These are phyloP conservation scores for Termitomyces bulborhizus DNA, from an alignment of 768 basidiomycete species.

Conservation along the genomic window DNA sequence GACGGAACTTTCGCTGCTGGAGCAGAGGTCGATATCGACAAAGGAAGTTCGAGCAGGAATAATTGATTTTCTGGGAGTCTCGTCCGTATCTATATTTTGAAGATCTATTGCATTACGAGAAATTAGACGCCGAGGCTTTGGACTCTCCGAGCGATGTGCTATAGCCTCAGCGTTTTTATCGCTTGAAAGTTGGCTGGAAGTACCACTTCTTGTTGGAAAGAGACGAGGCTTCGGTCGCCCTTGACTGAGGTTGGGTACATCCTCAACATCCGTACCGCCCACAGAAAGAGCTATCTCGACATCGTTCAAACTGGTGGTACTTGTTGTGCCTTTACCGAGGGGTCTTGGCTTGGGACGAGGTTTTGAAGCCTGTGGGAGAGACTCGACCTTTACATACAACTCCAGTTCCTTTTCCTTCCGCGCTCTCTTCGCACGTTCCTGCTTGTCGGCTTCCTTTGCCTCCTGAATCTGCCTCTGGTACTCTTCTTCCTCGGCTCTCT, in stretches of 20 bases:
- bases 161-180: background rate
- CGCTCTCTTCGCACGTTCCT: conserved; percentile 3
- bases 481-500: conserved; percentile 24
- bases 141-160: background rate
- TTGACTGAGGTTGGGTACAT: background rate
- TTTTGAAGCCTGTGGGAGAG: conserved; percentile 1
- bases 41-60: background rate
- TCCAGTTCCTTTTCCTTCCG: conserved; percentile 12
- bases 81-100: background rate
- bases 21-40: conserved; percentile 8
- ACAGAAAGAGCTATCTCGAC: conserved; percentile 1
- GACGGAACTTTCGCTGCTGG: conserved; percentile 6
- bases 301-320: conserved; percentile 11
- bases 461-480: conserved; percentile 10
- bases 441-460: conserved; percentile 9
- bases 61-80: conserved; percentile 1
- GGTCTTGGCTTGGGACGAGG: conserved; percentile 20
- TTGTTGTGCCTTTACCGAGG: conserved; percentile 11
- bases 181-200: background rate
- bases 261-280: conserved; percentile 1
- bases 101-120: background rate
- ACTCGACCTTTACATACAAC: conserved; percentile 3
- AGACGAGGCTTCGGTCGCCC: background rate
- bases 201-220: background rate
- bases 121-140: background rate